Evolutionary conservation across 2,329 filamentous ascomycete species (phyloP).

Genomic region (Cercospora nicotianae): DNA sequence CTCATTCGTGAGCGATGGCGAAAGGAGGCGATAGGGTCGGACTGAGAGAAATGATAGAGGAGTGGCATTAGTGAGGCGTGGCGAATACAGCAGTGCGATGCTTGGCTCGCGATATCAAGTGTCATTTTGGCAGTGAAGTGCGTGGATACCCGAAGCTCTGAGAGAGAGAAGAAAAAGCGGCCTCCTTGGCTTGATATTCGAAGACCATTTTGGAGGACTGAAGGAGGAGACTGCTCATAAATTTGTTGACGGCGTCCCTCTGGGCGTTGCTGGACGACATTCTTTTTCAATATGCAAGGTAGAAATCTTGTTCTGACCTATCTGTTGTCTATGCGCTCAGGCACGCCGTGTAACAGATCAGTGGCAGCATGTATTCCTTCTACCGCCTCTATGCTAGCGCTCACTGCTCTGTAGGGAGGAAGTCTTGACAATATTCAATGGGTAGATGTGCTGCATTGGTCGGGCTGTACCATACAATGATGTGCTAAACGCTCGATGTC

Average conservation of each 20-base stretch:
- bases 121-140: background rate
- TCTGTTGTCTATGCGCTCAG: too few species aligned
- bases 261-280: too few species aligned
- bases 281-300: too few species aligned
- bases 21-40: background rate
- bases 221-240: too few species aligned
- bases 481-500: background rate
- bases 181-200: too few species aligned
- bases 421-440: background rate
- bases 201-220: too few species aligned
- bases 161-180: background rate
- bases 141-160: background rate
- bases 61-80: background rate
- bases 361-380: too few species aligned
- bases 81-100: background rate
- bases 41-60: background rate
- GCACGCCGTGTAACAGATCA: too few species aligned
- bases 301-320: too few species aligned
- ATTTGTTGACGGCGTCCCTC: too few species aligned
- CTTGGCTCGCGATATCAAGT: background rate
- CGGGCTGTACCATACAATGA: background rate
- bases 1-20: background rate
- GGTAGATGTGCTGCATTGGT: background rate
- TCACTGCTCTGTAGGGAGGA: background rate
- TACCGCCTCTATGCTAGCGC: background rate